These are phyloP conservation scores for Passiflora organensis DNA, from an alignment of 345 rosid genomes.

Conservation along the genomic window DNA sequence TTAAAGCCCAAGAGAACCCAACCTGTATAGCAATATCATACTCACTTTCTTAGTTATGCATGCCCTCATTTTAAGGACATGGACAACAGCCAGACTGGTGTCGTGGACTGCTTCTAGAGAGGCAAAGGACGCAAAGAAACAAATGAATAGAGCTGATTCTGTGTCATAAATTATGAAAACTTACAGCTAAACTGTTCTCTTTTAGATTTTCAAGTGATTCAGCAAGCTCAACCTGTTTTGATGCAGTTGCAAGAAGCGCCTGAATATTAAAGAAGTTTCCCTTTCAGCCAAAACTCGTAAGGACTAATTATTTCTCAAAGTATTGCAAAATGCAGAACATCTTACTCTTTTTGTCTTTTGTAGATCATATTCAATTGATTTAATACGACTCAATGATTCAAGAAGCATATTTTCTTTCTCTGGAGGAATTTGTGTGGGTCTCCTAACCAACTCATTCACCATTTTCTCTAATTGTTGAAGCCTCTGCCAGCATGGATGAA, in stretches of 20 bases:
- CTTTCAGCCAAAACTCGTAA: constrained; percentile 2
- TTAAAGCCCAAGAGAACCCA: too few species aligned
- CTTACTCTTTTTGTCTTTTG: constrained; percentile 82
- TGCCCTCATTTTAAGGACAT: not conserved
- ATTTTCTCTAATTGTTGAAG: constrained; percentile 65
- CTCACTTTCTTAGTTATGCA: not conserved
- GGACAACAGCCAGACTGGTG: too few species aligned
- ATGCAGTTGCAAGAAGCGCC: constrained; percentile 84
- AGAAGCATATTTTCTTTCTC: constrained; percentile 87
- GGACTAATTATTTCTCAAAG: not conserved
- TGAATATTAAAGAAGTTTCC: constrained; percentile 18
- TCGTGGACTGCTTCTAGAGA: not conserved
- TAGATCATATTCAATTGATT: constrained; percentile 73
- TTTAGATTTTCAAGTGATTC: constrained; percentile 69
- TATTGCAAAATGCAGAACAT: not conserved
- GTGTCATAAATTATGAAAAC: constrained; percentile 14
- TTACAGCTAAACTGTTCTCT: constrained; percentile 46
- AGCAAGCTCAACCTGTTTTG: constrained; percentile 89
- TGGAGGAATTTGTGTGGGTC: constrained; percentile 66
- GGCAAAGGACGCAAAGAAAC: not conserved
- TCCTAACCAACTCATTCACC: constrained; percentile 61
- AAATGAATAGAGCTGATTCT: not conserved
- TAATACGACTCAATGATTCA: constrained; percentile 76
- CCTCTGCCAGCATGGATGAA: constrained; percentile 80
- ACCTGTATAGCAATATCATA: too few species aligned